Base-by-base conservation (phyloP, 805 yeast species). In the Yarrowia sp. region DNA sequence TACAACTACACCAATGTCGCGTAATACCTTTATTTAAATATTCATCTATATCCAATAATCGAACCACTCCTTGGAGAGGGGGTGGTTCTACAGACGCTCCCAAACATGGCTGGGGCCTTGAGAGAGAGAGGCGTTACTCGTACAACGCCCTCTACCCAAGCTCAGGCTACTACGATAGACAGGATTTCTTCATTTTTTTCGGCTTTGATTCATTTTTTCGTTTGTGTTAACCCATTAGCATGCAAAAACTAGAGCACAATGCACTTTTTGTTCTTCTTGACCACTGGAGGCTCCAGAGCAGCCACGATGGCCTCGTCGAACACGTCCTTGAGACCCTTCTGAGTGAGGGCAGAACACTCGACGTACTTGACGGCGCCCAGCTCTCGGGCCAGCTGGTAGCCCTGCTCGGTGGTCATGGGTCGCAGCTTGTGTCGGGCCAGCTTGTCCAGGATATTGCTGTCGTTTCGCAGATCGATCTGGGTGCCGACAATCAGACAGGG, bases 221-320 rank as follows among this genome's bases (percentile, higher is more conserved):
- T 33, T 44, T 47, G 30, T 50, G 58, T 52, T 52, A 52, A 61
- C 46, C 55, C 49, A 58, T 58, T 58, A 58, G 64, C 50, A 58
- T 58, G 64, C 64, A 58, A 58, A 52, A 53, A 44, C 78, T 83
- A 92, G 79, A 93, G 87, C 75, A 93, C 89, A 72, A 90, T 84
- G 83, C 98, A 93, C 77, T 85, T 85, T 75, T 82, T 83, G 73
- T 81, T 83, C 82, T 90, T 92, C 83, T 91, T 90, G 74, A 90
- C 87, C 71, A 90, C 95, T 34, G 98, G 98, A 60, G 98, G 98
- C 78, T 94, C 98, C 71, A 95, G 84, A 34, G 98, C 98, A 64
- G 98, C 98, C 61, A 95, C 98, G 69, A 95, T 95, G 33, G 98
- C 98, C 80, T 92, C 98, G 77, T 95, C 98, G 80, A 94, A 94